Percentiles rank a stretch among this genome's conserved stretches.
phyloP scores from a whole-genome alignment of 176 grass and related monocot species.

The Pharus latifolius region DNA sequence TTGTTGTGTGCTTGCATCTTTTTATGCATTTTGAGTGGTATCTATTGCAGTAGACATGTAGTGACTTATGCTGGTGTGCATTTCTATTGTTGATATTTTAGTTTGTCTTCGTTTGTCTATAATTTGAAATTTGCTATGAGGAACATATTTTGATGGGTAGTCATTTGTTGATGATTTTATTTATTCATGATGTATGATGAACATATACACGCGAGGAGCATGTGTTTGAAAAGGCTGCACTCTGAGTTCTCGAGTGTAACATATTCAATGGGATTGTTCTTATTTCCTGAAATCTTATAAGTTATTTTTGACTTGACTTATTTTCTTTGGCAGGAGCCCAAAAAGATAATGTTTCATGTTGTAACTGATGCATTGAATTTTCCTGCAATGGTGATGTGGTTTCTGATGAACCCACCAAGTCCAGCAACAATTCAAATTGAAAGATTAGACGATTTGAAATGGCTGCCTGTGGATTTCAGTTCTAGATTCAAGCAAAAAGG shows the following conservation, averaged over 20 bases:
- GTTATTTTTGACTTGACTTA: neutral
- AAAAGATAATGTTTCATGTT: constrained; percentile 78
- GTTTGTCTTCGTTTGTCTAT: neutral
- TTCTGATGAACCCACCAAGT: constrained; percentile 56
- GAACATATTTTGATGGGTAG: neutral
- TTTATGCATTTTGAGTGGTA: neutral
- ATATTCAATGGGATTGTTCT: neutral
- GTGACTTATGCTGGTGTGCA: neutral
- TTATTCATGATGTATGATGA: constrained; percentile 12
- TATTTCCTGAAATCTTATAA: neutral
- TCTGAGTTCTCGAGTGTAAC: neutral
- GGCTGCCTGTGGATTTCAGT: constrained; percentile 48
- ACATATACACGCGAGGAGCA: neutral
- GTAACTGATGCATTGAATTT: constrained; percentile 74
- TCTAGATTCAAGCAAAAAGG: constrained; percentile 48
- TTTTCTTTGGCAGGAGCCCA: constrained; percentile 49
- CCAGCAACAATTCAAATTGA: constrained; percentile 45
- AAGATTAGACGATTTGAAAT: constrained; percentile 52
- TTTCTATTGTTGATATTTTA: neutral
- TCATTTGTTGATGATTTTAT: neutral
- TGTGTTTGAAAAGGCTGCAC: neutral
- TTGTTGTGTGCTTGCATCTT: neutral
- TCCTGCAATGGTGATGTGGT: constrained; percentile 90
- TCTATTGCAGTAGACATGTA: neutral
- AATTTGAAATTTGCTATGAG: neutral